phyloP scores from a whole-genome alignment of 768 basidiomycete genomes.

The Tephrocybe rancida region DNA sequence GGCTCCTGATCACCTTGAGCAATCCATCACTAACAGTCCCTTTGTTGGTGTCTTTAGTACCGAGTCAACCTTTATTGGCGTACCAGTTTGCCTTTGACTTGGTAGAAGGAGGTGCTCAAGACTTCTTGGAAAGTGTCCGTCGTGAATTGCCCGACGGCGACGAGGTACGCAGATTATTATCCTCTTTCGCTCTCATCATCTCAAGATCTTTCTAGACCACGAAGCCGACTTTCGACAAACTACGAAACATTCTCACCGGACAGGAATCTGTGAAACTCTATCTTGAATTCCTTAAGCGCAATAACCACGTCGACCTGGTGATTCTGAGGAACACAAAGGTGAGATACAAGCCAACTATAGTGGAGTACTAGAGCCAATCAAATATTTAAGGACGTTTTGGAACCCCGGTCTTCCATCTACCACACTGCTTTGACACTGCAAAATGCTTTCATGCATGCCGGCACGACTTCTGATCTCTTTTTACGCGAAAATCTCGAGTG shows the following conservation, averaged over 20 bases:
- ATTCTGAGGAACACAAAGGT: constrained; percentile 95
- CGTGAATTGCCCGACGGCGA: constrained; percentile 69
- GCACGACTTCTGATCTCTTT: constrained; percentile 94
- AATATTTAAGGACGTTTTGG: constrained; percentile 75
- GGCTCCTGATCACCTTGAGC: constrained; percentile 87
- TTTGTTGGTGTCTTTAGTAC: constrained; percentile 71
- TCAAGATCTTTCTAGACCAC: constrained; percentile 44
- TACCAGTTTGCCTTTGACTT: constrained; percentile 97
- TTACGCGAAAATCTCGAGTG: constrained; percentile 96
- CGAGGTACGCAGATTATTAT: constrained; percentile 42
- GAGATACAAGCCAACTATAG: not conserved
- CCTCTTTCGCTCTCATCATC: not conserved
- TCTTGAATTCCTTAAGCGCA: constrained; percentile 93
- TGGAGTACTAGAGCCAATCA: not conserved
- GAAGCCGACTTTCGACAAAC: constrained; percentile 67
- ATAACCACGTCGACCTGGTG: constrained; percentile 89
- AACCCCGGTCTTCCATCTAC: constrained; percentile 94
- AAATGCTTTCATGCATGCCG: constrained; percentile 98
- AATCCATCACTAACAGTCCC: constrained; percentile 78
- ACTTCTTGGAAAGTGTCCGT: constrained; percentile 82
- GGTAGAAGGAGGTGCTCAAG: constrained; percentile 91
- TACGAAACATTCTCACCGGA: constrained; percentile 85
- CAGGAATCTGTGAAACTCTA: constrained; percentile 92
- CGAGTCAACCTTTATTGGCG: constrained; percentile 73
- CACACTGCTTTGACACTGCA: constrained; percentile 96